phyloP scores from a whole-genome alignment of 352 stramenopile genomes.

The Plasmopara viticola region DNA sequence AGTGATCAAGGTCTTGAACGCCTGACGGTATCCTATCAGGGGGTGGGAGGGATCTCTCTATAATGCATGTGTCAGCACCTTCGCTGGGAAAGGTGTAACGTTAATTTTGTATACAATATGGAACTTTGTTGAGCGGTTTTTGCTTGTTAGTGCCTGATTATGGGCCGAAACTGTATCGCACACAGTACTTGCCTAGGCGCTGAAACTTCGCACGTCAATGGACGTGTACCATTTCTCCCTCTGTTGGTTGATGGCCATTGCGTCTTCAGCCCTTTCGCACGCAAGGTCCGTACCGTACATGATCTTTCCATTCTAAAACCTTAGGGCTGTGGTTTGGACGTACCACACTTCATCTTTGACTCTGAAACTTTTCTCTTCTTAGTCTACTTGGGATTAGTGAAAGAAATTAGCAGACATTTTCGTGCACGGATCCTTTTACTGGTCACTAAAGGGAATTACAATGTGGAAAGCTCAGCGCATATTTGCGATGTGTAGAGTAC shows the following conservation, averaged over 20 bases:
- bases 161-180: background rate
- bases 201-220: background rate
- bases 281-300: background rate
- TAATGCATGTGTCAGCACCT: constrained; percentile 5
- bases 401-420: too few species aligned
- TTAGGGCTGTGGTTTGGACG: too few species aligned
- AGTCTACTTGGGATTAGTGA: too few species aligned
- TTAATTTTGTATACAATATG: background rate
- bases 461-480: too few species aligned
- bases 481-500: too few species aligned
- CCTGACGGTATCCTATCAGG: constrained; percentile 9
- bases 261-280: background rate
- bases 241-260: background rate
- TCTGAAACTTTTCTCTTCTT: too few species aligned
- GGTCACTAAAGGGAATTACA: too few species aligned
- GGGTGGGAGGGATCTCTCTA: background rate
- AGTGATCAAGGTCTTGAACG: constrained; percentile 4
- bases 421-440: too few species aligned
- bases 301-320: too few species aligned
- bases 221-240: background rate
- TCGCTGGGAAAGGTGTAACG: constrained; percentile 9
- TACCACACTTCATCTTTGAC: too few species aligned
- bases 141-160: background rate
- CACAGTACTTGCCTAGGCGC: background rate
- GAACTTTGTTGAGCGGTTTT: background rate